Base-by-base conservation (phyloP, 179 eudicot species). In the Amaranthus tricolor region DNA sequence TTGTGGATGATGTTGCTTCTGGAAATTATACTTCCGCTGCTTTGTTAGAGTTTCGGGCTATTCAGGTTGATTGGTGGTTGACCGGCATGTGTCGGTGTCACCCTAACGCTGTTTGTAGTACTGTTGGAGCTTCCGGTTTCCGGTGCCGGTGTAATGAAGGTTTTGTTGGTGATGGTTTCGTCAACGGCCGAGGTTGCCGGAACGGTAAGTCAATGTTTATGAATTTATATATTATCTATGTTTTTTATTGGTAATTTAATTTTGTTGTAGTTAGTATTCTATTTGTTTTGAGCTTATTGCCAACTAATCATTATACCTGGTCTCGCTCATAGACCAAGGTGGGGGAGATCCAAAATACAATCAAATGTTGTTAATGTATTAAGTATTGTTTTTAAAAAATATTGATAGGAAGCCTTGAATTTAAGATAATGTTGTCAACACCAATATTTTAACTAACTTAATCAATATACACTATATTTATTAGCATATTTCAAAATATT, bases 1-100 rank as follows among this genome's bases (percentile, higher is more conserved):
- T 76, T 9, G 72, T 87, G 68, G 84, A 70, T 66, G 47, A 71
- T 52, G 20, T 44, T 0, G 71, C 49, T 60, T 19, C 62, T 16
- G 62, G 10, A 0, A 64, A 13, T 40, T 68, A 47, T 16, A 43
- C 48, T 52, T 24, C 86, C 31, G 83, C 80, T 13, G 75, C 87
- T 24, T 70, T 75, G 19, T 67, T 91, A 20, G 83, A 77, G 79
- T 85, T 94, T 71, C 84, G 83, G 74, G 70, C 70, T 50, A 77
- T 84, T 78, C 88, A 88, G 82, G 71, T 94, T 5, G 84, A 79
- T 50, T 94, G 98, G 98, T 92, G 97, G 97, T 9, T 94, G 14
- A 31, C 4, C 0, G 97, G 98, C 53, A 10, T 19, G 14, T 86
- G 92, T 16, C 6, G 3, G 0, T 92, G 97, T 57, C 75, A 80